phyloP scores from a whole-genome alignment of 345 rosid genomes.

The Kernera saxatilis region DNA sequence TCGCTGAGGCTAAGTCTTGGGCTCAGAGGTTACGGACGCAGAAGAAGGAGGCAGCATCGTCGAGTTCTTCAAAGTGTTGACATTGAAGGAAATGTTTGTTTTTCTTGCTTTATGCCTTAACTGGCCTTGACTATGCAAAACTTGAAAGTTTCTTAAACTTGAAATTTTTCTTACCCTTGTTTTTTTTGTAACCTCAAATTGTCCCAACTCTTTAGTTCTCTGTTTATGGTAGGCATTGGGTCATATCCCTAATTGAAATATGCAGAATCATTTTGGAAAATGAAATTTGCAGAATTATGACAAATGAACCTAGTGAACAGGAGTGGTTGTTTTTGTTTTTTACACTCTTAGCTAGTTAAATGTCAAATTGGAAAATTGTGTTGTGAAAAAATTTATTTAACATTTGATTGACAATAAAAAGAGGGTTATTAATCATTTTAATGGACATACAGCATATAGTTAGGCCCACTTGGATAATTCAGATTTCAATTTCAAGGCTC shows the following conservation, averaged over 20 bases:
- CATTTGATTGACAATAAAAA: too few relatives aligned
- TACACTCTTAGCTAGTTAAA: too few relatives aligned
- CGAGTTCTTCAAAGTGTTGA: neutral
- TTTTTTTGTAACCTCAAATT: neutral
- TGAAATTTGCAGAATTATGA: neutral
- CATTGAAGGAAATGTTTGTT: neutral
- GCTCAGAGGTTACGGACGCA: neutral
- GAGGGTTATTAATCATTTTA: too few relatives aligned
- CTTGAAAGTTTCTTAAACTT: neutral
- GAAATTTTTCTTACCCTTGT: neutral
- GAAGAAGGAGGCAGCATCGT: neutral
- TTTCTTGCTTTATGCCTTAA: neutral
- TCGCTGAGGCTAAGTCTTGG: constrained; percentile 22
- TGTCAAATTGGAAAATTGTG: too few relatives aligned
- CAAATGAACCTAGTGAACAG: too few relatives aligned
- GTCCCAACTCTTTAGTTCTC: neutral
- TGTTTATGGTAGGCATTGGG: neutral
- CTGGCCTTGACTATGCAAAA: neutral
- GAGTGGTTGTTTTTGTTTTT: too few relatives aligned
- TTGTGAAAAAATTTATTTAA: too few relatives aligned
- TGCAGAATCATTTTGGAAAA: neutral
- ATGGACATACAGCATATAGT: neutral
- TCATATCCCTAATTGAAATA: neutral
- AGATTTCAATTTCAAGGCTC: neutral
- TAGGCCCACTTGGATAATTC: neutral